Evolutionary conservation across 106 monocot species (phyloP).

Genomic region (Amphibolis antarctica): DNA sequence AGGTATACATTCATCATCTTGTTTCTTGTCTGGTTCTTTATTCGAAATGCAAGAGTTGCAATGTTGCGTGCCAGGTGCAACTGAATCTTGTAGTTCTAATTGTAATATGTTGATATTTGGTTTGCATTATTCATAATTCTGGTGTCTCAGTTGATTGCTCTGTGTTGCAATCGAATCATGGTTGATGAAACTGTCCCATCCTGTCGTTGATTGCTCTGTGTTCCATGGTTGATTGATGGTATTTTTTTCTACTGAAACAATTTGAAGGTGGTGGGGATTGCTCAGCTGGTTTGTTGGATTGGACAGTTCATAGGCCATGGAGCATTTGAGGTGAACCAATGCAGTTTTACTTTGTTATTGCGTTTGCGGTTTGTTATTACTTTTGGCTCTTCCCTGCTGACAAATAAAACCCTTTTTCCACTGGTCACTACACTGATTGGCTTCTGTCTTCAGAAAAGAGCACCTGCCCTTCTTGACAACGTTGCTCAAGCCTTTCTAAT

Average conservation of each 20-base stretch:
- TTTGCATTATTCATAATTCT: too few relatives aligned
- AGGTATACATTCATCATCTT: too few relatives aligned
- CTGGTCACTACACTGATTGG: background rate
- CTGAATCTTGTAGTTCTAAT: too few relatives aligned
- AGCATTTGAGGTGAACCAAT: slow-evolving; percentile 44
- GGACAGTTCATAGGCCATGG: slow-evolving; percentile 72
- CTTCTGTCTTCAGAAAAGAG: slow-evolving; percentile 12
- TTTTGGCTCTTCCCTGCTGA: background rate
- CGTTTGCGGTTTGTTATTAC: background rate
- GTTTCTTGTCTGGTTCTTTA: too few relatives aligned
- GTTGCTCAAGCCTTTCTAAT: slow-evolving; percentile 17
- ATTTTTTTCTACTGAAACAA: background rate
- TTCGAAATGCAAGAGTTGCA: too few relatives aligned
- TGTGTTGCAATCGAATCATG: too few relatives aligned
- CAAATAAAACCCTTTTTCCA: background rate
- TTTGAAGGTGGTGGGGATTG: slow-evolving; percentile 40
- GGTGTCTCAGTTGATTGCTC: too few relatives aligned
- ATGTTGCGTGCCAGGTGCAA: too few relatives aligned
- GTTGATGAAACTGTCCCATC: too few relatives aligned
- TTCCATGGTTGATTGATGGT: background rate
- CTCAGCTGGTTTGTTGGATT: slow-evolving; percentile 58
- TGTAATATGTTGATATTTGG: too few relatives aligned
- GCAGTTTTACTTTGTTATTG: background rate
- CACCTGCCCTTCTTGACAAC: slow-evolving; percentile 25
- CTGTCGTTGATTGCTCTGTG: too few relatives aligned